These are phyloP conservation scores for Alisma plantagoaquatica DNA, from an alignment of 106 monocot genomes.

Conservation along the genomic window DNA sequence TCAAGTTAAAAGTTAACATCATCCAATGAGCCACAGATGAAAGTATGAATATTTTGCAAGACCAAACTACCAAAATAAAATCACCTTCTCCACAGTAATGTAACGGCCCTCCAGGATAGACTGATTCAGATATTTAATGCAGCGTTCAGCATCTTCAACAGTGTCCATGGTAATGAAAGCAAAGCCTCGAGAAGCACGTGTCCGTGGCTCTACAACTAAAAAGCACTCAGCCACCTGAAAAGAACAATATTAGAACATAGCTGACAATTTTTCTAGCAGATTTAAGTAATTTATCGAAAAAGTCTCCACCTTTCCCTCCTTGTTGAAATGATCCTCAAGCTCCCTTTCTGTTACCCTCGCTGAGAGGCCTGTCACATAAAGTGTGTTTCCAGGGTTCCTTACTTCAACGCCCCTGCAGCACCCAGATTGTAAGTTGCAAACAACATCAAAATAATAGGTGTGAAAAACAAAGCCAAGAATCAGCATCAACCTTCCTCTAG, in stretches of 20 bases:
- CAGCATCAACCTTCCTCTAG: conserved; percentile 16
- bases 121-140: conserved; percentile 76
- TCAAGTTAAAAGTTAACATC: conserved; percentile 34
- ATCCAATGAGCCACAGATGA: conserved; percentile 8
- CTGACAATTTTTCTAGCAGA: too few species aligned
- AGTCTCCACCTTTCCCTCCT: conserved; percentile 97
- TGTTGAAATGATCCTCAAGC: conserved; percentile 75
- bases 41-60: background rate
- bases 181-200: conserved; percentile 78
- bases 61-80: background rate
- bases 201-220: conserved; percentile 73
- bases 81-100: conserved; percentile 92
- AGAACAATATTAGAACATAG: too few species aligned
- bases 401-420: conserved; percentile 25
- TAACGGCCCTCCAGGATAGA: conserved; percentile 74
- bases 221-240: conserved; percentile 48
- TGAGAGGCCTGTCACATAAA: conserved; percentile 94
- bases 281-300: too few species aligned
- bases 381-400: conserved; percentile 65
- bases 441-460: background rate
- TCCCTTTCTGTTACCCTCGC: conserved; percentile 73
- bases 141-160: conserved; percentile 72
- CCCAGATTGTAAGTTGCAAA: background rate
- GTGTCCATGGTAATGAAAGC: conserved; percentile 90
- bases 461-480: background rate